phyloP scores from a whole-genome alignment of 192 early-diverging fungal genomes.

The Lunasporangiospora selenospora region DNA sequence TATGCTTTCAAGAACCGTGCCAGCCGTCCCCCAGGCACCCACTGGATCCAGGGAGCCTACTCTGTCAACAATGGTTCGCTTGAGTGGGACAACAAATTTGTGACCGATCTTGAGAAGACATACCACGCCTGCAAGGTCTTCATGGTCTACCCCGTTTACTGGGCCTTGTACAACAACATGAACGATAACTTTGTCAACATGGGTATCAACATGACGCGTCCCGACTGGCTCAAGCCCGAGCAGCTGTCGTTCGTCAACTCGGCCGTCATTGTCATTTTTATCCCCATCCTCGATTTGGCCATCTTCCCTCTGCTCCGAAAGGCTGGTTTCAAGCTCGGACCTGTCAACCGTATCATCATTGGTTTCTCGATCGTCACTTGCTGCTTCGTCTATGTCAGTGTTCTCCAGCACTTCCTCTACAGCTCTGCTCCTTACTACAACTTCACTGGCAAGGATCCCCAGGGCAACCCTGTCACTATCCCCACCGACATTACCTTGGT shows the following conservation, averaged over 20 bases:
- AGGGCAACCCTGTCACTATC: not conserved
- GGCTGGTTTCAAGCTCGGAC: slow-evolving; percentile 61
- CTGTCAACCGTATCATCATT: slow-evolving; percentile 64
- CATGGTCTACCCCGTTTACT: slow-evolving; percentile 66
- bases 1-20: slow-evolving; percentile 43
- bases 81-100: slow-evolving; percentile 65
- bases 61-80: slow-evolving; percentile 43
- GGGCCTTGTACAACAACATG: slow-evolving; percentile 70
- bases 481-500: not conserved
- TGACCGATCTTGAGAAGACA: slow-evolving; percentile 59
- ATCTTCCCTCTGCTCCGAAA: slow-evolving; percentile 66
- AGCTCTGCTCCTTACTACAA: slow-evolving; percentile 57
- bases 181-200: slow-evolving; percentile 71
- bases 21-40: slow-evolving; percentile 23
- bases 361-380: slow-evolving; percentile 64
- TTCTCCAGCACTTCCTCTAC: slow-evolving; percentile 68
- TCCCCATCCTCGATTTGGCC: slow-evolving; percentile 63
- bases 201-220: slow-evolving; percentile 62
- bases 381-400: slow-evolving; percentile 64
- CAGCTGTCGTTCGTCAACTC: slow-evolving; percentile 54
- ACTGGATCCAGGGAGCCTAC: slow-evolving; percentile 55
- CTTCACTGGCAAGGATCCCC: slow-evolving; percentile 45
- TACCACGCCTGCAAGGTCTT: slow-evolving; percentile 71
- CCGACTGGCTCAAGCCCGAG: slow-evolving; percentile 38
- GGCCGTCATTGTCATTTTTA: slow-evolving; percentile 61